phyloP scores from a whole-genome alignment of 768 basidiomycete species.

The Rhodotorula paludigena region DNA sequence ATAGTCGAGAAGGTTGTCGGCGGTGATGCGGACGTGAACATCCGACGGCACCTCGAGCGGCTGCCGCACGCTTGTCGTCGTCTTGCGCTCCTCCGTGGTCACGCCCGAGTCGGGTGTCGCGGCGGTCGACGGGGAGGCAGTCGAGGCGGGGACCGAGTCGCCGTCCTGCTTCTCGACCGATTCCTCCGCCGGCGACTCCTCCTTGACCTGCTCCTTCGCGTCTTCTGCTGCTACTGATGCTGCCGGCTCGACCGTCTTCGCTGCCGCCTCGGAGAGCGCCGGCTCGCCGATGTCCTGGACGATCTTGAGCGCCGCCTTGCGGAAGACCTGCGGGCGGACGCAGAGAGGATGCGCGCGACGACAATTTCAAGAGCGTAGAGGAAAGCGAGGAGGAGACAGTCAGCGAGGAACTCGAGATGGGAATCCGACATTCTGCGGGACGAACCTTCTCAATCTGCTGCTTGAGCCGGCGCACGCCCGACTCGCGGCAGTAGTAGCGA shows the following conservation, averaged over 20 bases:
- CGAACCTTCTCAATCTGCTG: conserved; percentile 95
- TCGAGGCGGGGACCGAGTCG: conserved; percentile 19
- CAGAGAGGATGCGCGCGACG: too few species aligned
- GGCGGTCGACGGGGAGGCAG: conserved; percentile 14
- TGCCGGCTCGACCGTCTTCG: conserved; percentile 29
- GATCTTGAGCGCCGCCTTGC: conserved; percentile 88
- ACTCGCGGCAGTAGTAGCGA: conserved; percentile 95
- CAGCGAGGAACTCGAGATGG: too few species aligned
- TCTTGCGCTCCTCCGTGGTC: conserved; percentile 48
- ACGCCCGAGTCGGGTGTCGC: conserved; percentile 22
- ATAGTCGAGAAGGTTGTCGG: conserved; percentile 88
- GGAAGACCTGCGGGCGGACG: conserved; percentile 68
- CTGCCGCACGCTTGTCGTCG: conserved; percentile 70
- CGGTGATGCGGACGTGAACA: conserved; percentile 74
- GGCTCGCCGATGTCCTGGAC: conserved; percentile 86
- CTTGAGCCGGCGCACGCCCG: conserved; percentile 92
- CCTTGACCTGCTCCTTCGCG: conserved; percentile 2
- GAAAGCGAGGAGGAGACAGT: too few species aligned
- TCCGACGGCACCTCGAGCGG: conserved; percentile 73
- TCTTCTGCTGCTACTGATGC: not conserved
- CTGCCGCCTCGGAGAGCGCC: conserved; percentile 55
- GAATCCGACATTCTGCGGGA: too few species aligned
- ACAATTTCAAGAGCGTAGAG: too few species aligned
- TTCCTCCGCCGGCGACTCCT: conserved; percentile 4
- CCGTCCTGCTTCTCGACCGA: conserved; percentile 37